phyloP scores from a whole-genome alignment of 208 protist species.

The Polymyxa betae region DNA sequence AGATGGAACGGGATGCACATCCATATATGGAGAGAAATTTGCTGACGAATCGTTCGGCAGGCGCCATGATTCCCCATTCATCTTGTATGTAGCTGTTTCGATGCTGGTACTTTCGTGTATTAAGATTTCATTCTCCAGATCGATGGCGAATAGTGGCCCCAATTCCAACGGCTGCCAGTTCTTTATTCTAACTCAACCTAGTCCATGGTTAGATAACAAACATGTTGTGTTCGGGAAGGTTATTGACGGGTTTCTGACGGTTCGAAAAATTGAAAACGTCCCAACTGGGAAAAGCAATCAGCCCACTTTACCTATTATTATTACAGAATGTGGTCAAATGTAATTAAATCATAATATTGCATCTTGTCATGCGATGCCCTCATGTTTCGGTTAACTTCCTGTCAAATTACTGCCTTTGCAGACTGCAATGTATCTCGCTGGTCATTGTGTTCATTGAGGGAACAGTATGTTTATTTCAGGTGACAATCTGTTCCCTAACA shows the following conservation, averaged over 20 bases:
- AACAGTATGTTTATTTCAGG: no score
- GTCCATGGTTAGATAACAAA: conserved; percentile 73
- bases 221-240: conserved; percentile 77
- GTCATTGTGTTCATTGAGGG: no score
- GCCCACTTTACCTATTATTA: conserved; percentile 35
- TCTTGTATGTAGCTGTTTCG: no score
- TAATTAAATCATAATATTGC: conserved; percentile 32
- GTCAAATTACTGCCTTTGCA: no score
- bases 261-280: conserved; percentile 75
- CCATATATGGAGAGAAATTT: conserved; percentile 62
- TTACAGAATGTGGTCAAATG: conserved; percentile 60
- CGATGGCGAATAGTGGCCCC: conserved; percentile 76
- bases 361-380: no score
- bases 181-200: conserved; percentile 73
- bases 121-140: no score
- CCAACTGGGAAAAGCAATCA: conserved; percentile 53
- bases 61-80: conserved; percentile 61
- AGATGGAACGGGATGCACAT: conserved; percentile 61
- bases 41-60: conserved; percentile 65
- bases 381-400: no score
- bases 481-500: no score
- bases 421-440: no score
- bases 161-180: conserved; percentile 75
- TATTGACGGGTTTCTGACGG: conserved; percentile 67
- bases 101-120: no score